Base-by-base conservation (phyloP, 2,329 filamentous ascomycete genomes). In the Apiospora rasikravindrae region DNA sequence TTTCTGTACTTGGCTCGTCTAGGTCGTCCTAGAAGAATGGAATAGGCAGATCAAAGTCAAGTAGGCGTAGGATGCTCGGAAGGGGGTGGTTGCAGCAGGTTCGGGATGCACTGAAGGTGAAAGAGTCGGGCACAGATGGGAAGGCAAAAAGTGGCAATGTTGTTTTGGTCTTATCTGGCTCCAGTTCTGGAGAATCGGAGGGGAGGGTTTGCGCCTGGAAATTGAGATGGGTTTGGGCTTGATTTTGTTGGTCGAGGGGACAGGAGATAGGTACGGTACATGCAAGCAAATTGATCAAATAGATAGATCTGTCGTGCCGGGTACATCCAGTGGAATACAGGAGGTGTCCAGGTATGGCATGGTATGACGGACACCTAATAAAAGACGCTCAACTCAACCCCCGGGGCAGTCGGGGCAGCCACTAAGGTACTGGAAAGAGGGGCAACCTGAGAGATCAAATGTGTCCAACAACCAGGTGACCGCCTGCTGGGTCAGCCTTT, bases 171-270 rank as follows among this genome's bases (percentile, higher is more conserved):
- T 64, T 64, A 64, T 64, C 57, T 37, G 57, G 57, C 33, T 37
- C 57, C 22, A 64, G 57, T 64, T 40, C 57, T 64, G 67, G 67
- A 49, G 67, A 49, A 49, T 69, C 42, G 67, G 67, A 49, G 44
- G 66, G 44, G 67, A 69, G 67, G 67, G 67, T 69, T 69, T 37
- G 26, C 47, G 67, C 37, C 67, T 64, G 57, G 44, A 69, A 64
- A 64, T 64, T 64, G 57, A 64, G 57, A 40, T 40, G 57, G 57
- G 57, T 64, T 47, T 69, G 42, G 67, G 44, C 47, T 69, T 49
- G 67, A 37, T 69, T 69, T 69, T 69, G 67, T 69, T 69, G 67
- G 44, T 37, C 26, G 37, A 69, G 19, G 26, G 26, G 37, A 37
- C 42, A 69, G 57, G 57, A 64, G 57, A 40, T 64, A 64, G 57